Percentiles rank a stretch among this genome's conserved stretches.
These are phyloP conservation scores for Ophiostoma perfectum DNA, from an alignment of 2,329 filamentous ascomycete genomes.

Conservation along the genomic window DNA sequence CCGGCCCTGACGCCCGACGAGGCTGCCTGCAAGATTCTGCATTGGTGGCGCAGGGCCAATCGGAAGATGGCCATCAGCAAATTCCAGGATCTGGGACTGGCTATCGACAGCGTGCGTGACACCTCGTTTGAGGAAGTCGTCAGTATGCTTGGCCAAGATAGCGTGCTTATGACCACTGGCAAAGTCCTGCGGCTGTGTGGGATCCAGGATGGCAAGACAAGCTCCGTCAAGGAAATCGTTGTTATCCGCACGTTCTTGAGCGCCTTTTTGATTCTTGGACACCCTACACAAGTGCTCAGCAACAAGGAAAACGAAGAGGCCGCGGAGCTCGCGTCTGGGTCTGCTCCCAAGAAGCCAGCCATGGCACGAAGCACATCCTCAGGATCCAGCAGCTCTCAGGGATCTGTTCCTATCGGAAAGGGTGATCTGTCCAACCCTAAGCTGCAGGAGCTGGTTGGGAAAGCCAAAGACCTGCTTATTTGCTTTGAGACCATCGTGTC, in stretches of 20 bases:
- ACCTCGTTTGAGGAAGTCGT: slow-evolving; percentile 71
- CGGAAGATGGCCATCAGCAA: slow-evolving; percentile 57
- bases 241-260: slow-evolving; percentile 71
- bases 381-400: slow-evolving; percentile 30
- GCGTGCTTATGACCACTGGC: slow-evolving; percentile 60
- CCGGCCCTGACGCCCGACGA: slow-evolving; percentile 39
- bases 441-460: slow-evolving; percentile 66
- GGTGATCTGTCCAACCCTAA: slow-evolving; percentile 57
- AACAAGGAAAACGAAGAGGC: slow-evolving; percentile 50
- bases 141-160: slow-evolving; percentile 59
- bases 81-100: slow-evolving; percentile 62
- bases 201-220: slow-evolving; percentile 58
- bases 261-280: slow-evolving; percentile 72
- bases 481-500: slow-evolving; percentile 70
- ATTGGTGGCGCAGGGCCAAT: slow-evolving; percentile 59
- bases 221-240: slow-evolving; percentile 62
- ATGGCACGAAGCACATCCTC: neutral
- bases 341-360: too few relatives aligned
- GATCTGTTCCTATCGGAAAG: slow-evolving; percentile 38
- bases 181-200: slow-evolving; percentile 65
- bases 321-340: slow-evolving; percentile 4
- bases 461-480: slow-evolving; percentile 70
- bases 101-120: slow-evolving; percentile 63
- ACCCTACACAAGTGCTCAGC: slow-evolving; percentile 71
- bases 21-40: slow-evolving; percentile 62